Evolutionary conservation across 805 yeast species (phyloP), one percentile per base, ranked within the genome.

Genomic region (Barnettozyma sucrosica): DNA sequence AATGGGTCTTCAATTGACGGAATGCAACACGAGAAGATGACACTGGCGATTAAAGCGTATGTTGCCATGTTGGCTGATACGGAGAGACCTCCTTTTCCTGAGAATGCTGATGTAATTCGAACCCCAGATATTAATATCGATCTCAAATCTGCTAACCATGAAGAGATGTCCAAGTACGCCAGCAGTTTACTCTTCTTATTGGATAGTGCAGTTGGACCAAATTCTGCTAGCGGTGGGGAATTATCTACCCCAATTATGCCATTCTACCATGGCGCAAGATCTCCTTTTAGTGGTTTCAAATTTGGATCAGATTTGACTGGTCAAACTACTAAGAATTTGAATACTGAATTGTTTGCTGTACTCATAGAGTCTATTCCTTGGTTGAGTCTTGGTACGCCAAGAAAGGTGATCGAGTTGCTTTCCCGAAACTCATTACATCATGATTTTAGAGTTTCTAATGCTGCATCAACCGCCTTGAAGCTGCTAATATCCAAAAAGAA

Each of bases 11-110:
- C 69, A 1, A 59, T 84, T 36, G 97, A 92, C 43, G 74, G 71
- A 39, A 57, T 83, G 1, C 71, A 76, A 2, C 83, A 87, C 20
- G 98, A 90, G 58, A 79, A 81, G 50, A 65, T 88, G 48, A 75
- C 83, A 0, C 64, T 93, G 5, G 83, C 85, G 1, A 74, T 88
- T 14, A 78, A 79, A 48, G 74, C 96, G 2, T 92, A 87, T 58
- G 72, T 83, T 43, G 74, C 80, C n/a, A 77, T 89, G 41, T 66
- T 90, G 32, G 74, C 77, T 47, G 95, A 87, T 51, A 74, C 75
- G 11, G 79, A 76, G 39, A 69, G 78, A 47, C 97, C 97, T 0
- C 72, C 73, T 1, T 92, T 89, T 63, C 97, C 96, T n/a, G 72
- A 68, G 46, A 60, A 59, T 38, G 67, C 66, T 20, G 66, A 67